These are phyloP conservation scores for Wickerhamiella alocasiicola DNA, from an alignment of 805 yeast species.

Conservation along the genomic window DNA sequence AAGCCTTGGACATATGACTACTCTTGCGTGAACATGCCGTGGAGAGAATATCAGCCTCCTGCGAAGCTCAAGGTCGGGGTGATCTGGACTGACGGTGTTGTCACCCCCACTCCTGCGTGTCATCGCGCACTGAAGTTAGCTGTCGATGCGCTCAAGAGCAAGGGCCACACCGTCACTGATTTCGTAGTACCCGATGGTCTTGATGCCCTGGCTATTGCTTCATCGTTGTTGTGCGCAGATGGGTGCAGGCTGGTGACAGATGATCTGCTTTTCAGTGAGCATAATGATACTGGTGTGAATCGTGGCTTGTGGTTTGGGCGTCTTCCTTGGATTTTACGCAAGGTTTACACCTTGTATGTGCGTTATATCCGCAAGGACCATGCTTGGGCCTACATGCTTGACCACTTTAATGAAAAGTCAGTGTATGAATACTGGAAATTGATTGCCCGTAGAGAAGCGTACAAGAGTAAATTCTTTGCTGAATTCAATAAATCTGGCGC, in stretches of 20 bases:
- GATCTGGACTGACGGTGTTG: constrained; percentile 36
- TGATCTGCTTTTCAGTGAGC: constrained; percentile 25
- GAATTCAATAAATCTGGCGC: constrained; percentile 30
- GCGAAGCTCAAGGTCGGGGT: constrained; percentile 37
- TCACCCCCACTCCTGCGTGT: constrained; percentile 39
- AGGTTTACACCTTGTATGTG: constrained; percentile 28
- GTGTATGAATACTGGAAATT: constrained; percentile 29
- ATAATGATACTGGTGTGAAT: constrained; percentile 29
- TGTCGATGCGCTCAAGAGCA: constrained; percentile 30
- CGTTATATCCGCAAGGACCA: constrained; percentile 26
- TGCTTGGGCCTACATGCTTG: constrained; percentile 30
- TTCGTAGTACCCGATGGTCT: constrained; percentile 40
- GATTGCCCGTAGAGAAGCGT: constrained; percentile 28
- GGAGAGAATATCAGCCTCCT: constrained; percentile 34
- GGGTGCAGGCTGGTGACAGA: constrained; percentile 24
- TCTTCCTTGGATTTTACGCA: constrained; percentile 28
- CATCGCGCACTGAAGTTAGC: constrained; percentile 31
- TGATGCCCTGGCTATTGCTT: constrained; percentile 47
- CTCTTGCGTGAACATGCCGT: constrained; percentile 34
- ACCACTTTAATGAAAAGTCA: constrained; percentile 28
- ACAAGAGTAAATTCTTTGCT: constrained; percentile 24
- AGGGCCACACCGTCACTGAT: constrained; percentile 37
- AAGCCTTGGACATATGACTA: constrained; percentile 49
- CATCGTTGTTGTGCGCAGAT: constrained; percentile 30
- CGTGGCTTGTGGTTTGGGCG: constrained; percentile 25